Base-by-base conservation (phyloP, 257 asterid species). In the Datura wrightii region DNA sequence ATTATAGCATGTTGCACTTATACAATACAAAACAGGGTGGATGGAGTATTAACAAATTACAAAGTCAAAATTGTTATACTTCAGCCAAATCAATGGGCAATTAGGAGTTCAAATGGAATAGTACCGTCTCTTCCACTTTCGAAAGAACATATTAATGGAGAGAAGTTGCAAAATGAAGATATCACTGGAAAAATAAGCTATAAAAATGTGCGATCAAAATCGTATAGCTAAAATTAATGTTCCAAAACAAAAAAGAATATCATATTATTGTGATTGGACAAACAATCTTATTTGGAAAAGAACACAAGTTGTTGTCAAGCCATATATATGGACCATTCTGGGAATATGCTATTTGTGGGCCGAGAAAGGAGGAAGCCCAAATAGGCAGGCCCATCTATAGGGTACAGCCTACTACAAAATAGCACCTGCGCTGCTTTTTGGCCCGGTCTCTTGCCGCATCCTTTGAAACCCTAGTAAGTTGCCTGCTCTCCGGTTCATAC, bases 401-500 rank as follows among this genome's bases (percentile, higher is more conserved):
- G n/a, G 41, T 5, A n/a, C 5, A 46, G 9, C 79, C 37, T 70
- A 70, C 37, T 70, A 70, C 55, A 70, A 42, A 71, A 42, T 10
- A 44, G 10, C 39, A 44, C 16, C n/a, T 42, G 1, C 56, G 2
- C 39, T 2, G 36, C 56, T 10, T n/a, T 31, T 10, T 34, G 56
- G 56, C 11, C 80, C 79, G 11, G 18, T 72, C 41, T 72, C 76
- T n/a, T 24, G 56, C 58, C 55, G 14, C 36, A 55, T 72, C 18
- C 80, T 0, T n/a, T 44, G 80, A 46, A 72, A 72, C 80, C 80
- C 58, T 72, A 72, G 80, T 44, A 10, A 72, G 80, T 37, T 44
- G 1, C 80, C 16, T 19, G 18, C 67, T 8, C 39, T 24, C 39
- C 7, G 10, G 19, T 19, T 42, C 39, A n/a, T 48, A 16, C 2